Evolutionary conservation across 371 early-diverging fungal genomes (phyloP).

Genomic region (Gilbertella persicaria): DNA sequence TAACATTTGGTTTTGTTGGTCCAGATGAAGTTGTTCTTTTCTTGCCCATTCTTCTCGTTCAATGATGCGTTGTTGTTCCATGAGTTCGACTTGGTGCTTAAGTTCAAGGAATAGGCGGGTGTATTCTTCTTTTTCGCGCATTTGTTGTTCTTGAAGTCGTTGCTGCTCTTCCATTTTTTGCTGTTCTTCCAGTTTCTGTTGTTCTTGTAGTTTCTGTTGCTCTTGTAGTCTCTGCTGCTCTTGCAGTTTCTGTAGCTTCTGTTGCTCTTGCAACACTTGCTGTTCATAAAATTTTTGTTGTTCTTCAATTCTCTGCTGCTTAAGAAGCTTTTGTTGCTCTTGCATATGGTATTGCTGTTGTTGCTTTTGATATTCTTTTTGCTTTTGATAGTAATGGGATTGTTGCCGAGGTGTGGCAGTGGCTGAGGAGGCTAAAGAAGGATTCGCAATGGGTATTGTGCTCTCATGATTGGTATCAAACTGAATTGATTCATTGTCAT

Average conservation of each 20-base stretch:
- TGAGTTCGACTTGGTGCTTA: conserved; percentile 6
- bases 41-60: conserved; percentile 17
- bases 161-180: not conserved
- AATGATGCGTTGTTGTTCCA: conserved; percentile 13
- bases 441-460: no score
- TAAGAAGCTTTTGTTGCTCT: no score
- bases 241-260: not conserved
- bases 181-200: not conserved
- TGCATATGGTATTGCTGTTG: no score
- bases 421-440: conserved; percentile 5
- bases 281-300: no score
- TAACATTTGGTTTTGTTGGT: conserved; percentile 3
- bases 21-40: conserved; percentile 7
- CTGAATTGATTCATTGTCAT: not conserved
- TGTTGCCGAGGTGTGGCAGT: conserved; percentile 1
- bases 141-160: no score
- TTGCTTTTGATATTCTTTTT: no score
- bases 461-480: no score
- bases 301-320: no score
- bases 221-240: not conserved
- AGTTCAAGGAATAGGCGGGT: conserved; percentile 4
- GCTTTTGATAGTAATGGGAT: not conserved
- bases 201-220: not conserved
- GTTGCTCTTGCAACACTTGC: not conserved
- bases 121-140: not conserved